These are phyloP conservation scores for Alliaria petiolata DNA, from an alignment of 345 rosid species.

Conservation along the genomic window DNA sequence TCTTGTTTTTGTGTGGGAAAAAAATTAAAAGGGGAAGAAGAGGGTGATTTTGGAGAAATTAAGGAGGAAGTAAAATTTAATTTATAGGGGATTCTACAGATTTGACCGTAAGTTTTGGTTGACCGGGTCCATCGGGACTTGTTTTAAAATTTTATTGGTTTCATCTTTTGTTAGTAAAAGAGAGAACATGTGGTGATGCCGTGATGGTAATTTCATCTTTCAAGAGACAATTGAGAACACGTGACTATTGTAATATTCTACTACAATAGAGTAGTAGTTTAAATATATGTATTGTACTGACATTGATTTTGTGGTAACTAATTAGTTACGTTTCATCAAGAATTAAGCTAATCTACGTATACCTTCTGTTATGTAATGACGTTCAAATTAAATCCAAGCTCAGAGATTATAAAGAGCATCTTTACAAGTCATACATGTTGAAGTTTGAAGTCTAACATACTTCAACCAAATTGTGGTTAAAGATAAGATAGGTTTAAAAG, in stretches of 20 bases:
- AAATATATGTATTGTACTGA: neutral
- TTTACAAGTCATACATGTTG: no score
- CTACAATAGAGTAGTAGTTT: no score
- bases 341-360: neutral
- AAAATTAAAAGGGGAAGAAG: neutral
- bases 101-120: conserved; percentile 19
- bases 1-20: neutral
- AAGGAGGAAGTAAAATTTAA: neutral
- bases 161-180: conserved; percentile 27
- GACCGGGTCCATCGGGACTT: conserved; percentile 29
- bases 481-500: no score
- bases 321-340: neutral
- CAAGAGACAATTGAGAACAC: conserved; percentile 6
- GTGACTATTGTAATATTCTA: neutral
- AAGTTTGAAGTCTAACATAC: no score
- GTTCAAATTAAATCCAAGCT: neutral
- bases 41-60: conserved; percentile 15
- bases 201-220: conserved; percentile 10
- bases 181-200: conserved; percentile 30
- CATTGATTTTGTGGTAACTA: neutral
- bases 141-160: conserved; percentile 26
- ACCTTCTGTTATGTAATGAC: neutral
- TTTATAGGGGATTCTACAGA: neutral
- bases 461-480: no score
- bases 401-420: neutral